Evolutionary conservation across 2,329 filamentous ascomycete species (phyloP), one percentile per base, ranked within the genome.

Genomic region (Ophiosphaerella korrae): DNA sequence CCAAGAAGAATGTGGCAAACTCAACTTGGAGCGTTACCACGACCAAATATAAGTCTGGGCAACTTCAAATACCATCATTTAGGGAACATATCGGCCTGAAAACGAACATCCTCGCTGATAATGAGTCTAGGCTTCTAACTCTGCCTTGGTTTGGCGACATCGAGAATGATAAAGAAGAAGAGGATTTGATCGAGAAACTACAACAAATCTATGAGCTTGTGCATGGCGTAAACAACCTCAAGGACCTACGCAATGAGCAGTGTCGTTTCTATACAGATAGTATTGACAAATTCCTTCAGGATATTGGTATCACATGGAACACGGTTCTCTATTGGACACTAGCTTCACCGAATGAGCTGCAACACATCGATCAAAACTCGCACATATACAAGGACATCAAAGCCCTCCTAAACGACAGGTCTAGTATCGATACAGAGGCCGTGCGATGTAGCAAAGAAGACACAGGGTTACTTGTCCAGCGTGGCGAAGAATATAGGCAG

Each of bases 31-130:
- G 35, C 23, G 55, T 34, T 31, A 48, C 45, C 7, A 49, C 33
- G 8, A 71, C 58, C 18, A 52, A 31, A 16, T 66, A 63, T 45
- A 53, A 44, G 18, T 53, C 59, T 4, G 52, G 52, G 12, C 54
- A 55, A 31, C 41, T 62, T 11, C 26, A 45, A 1, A 53, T 77
- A 18, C 77, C 77, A 2, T 52, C 50, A 8, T 78, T 76, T 56
- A 71, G 67, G 2, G 74, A 77, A 49, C 78, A 75, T 51, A 71
- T 76, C n/a, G 71, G 63, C 34, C 61, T 79, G 37, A 71, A 68
- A 42, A 57, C 71, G 34, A 79, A 75, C 47, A 60, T 79, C 3
- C 70, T 79, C 0, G 68, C 73, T 3, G 67, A 72, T 12, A 79
- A 79, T 43, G 66, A 72, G 29, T 71, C 60, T 1, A 74, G 67